These are phyloP conservation scores for Sporopachydermia quercuum DNA, from an alignment of 805 yeast genomes.

Conservation along the genomic window DNA sequence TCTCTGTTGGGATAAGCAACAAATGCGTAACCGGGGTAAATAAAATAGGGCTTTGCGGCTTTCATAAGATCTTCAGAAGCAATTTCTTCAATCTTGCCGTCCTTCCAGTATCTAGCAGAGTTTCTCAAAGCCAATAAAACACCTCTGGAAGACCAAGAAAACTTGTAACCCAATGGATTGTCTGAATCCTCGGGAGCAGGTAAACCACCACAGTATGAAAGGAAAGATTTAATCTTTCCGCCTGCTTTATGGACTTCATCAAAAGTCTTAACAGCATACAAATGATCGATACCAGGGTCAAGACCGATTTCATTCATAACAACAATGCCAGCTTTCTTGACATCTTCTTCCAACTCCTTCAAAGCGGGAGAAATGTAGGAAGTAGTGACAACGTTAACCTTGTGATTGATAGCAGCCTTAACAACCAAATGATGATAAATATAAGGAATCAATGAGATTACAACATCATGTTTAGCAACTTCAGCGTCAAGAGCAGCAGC, in stretches of 20 bases:
- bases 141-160: conserved; percentile 98
- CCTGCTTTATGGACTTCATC: conserved; percentile 86
- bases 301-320: conserved; percentile 98
- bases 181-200: conserved; percentile 97
- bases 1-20: conserved; percentile 98
- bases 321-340: conserved; percentile 87
- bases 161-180: conserved; percentile 97
- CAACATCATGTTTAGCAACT: conserved; percentile 67
- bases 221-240: conserved; percentile 88
- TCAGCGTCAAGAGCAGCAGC: conserved; percentile 63
- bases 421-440: conserved; percentile 88
- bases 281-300: conserved; percentile 97
- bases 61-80: conserved; percentile 88
- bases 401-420: conserved; percentile 79
- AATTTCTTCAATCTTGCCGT: conserved; percentile 70
- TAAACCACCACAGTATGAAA: conserved; percentile 96
- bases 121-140: conserved; percentile 91
- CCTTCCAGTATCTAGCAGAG: conserved; percentile 76
- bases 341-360: conserved; percentile 70
- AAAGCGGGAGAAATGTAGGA: conserved; percentile 93
- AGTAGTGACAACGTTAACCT: conserved; percentile 85
- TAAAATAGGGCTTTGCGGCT: conserved; percentile 85
- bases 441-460: conserved; percentile 92
- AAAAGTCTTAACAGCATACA: conserved; percentile 95
- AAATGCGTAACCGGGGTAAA: conserved; percentile 89